These are phyloP conservation scores for Puccinia horiana DNA, from an alignment of 1,284 basidiomycete genomes.

Conservation along the genomic window DNA sequence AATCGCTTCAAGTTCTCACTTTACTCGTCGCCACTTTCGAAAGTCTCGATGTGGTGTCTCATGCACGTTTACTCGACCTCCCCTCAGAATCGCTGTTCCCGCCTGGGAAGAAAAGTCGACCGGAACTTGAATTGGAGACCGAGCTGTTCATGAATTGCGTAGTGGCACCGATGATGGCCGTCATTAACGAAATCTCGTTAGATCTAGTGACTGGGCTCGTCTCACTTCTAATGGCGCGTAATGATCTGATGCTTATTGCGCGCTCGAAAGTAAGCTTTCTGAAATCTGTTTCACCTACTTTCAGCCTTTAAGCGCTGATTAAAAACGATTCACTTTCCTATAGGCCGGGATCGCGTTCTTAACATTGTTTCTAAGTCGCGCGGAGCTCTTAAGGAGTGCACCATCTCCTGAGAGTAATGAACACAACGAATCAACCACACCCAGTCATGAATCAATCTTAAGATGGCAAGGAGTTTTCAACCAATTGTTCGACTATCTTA, in stretches of 20 bases:
- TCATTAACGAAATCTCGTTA: conserved; percentile 75
- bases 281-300: background rate
- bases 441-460: conserved; percentile 44
- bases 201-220: conserved; percentile 83
- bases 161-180: conserved; percentile 79
- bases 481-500: conserved; percentile 76
- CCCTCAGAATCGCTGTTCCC: conserved; percentile 45
- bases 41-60: conserved; percentile 82
- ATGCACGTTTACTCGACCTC: conserved; percentile 65
- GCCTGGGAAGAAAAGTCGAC: conserved; percentile 53
- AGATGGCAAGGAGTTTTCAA: conserved; percentile 50
- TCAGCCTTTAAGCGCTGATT: background rate
- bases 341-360: conserved; percentile 89
- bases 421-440: conserved; percentile 49
- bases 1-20: conserved; percentile 82
- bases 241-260: conserved; percentile 72
- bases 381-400: conserved; percentile 81
- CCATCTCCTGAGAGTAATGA: conserved; percentile 61
- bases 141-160: conserved; percentile 84
- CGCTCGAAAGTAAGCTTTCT: conserved; percentile 68
- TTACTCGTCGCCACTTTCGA: conserved; percentile 90
- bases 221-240: conserved; percentile 78
- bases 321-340: conserved; percentile 21
- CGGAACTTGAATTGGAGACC: conserved; percentile 81
- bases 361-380: conserved; percentile 86